Base-by-base conservation (phyloP, 176 grass and related monocot species). In the Zea luxurians region DNA sequence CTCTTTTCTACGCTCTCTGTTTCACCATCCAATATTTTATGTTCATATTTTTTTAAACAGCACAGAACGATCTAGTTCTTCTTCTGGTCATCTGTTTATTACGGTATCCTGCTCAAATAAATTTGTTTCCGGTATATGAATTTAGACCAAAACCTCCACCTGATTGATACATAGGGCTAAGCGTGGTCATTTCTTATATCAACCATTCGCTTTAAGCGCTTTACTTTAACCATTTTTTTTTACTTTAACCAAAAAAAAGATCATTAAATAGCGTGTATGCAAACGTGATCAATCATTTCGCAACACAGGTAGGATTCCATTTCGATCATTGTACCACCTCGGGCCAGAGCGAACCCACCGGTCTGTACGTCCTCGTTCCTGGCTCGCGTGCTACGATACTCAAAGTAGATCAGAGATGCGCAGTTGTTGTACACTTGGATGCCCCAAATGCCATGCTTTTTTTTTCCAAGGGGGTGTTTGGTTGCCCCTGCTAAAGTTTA, bases 201-300 rank as follows among this genome's bases (percentile, higher is more conserved):
- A 60, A 7, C 18, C 41, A 42, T 42, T 42, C 4, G 41, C 4
- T 42, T 36, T 16, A 36, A 61, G 34, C 7, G 1, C 7, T 43
- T 61, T 76, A 9, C 3, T 77, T 18, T 18, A 38, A 12, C 36
- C 46, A 13, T 1, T 17, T 52, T 40, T 10, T 27, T 27, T 27
- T 27, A 27, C 27, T 27, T 27, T 27, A 27, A 27, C 27, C 27
- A 27, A 27, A 27, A 27, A 27, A 27, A 27, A 27, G 27, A 27
- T 27, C 27, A 27, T 27, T 27, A 27, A 27, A 27, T 27, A 27
- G 27, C 27, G 27, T 27, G 27, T 27, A 27, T 27, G 76, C 49
- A 3, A 60, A 60, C 54, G 58, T 20, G 67, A 64, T 78, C 46
- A 45, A 36, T 55, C 68, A 85, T 79, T 27, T 46, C 21, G 15